These are phyloP conservation scores for Ligustrum vulgare DNA, from an alignment of 257 asterid species.

Conservation along the genomic window DNA sequence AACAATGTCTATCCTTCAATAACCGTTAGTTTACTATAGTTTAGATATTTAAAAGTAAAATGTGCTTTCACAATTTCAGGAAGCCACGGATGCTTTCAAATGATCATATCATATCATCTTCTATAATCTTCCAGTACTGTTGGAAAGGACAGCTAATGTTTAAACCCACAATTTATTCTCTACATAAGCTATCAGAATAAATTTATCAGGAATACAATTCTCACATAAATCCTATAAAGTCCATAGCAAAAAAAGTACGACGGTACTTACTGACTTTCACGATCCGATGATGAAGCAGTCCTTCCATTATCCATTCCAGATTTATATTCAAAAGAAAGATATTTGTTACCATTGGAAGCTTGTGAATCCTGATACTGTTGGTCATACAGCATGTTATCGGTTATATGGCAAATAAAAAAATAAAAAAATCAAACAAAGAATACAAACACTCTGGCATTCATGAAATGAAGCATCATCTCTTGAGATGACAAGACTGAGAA, in stretches of 20 bases:
- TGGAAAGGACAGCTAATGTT: neutral
- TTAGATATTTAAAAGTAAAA: neutral
- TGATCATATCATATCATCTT: neutral
- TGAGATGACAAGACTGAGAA: neutral
- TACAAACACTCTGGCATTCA: conserved; percentile 4
- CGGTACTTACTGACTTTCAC: conserved; percentile 78
- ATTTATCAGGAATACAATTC: neutral
- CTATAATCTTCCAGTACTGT: neutral
- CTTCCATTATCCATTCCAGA: conserved; percentile 61
- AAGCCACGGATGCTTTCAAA: neutral
- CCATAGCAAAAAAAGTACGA: neutral
- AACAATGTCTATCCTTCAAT: neutral
- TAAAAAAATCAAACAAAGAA: neutral
- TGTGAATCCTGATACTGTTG: conserved; percentile 82
- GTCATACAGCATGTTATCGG: conserved; percentile 31
- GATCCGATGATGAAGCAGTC: conserved; percentile 78
- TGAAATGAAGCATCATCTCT: conserved; percentile 12
- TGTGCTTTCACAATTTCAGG: conserved; percentile 1
- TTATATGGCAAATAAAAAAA: conserved; percentile 26
- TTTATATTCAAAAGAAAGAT: conserved; percentile 68
- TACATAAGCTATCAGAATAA: neutral
- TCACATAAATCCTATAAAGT: neutral
- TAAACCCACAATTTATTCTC: neutral
- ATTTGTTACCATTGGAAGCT: conserved; percentile 57
- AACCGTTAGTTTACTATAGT: neutral